These are phyloP conservation scores for Sanghuangporus sanghuang DNA, from an alignment of 1,284 basidiomycete genomes.

Conservation along the genomic window DNA sequence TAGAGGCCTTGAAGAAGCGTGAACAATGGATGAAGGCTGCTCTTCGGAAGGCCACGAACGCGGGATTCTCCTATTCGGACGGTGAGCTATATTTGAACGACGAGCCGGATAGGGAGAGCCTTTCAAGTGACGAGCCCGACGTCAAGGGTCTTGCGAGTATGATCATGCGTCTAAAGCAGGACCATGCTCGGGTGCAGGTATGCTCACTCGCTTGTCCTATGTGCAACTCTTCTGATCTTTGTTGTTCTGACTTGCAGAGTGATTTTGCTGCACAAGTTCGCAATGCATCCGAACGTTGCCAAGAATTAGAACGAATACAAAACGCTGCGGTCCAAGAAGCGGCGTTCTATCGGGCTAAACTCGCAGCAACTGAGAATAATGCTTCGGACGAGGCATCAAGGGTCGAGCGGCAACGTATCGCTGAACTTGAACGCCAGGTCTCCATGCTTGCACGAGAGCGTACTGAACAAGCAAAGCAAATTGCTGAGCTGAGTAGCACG, in stretches of 20 bases:
- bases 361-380: constrained; percentile 78
- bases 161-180: constrained; percentile 82
- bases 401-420: constrained; percentile 77
- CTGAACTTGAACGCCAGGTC: constrained; percentile 79
- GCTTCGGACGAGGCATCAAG: constrained; percentile 62
- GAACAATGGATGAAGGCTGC: constrained; percentile 87
- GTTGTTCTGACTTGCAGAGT: constrained; percentile 39
- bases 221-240: constrained; percentile 1
- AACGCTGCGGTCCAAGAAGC: constrained; percentile 88
- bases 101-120: constrained; percentile 30
- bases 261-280: constrained; percentile 72
- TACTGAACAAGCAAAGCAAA: constrained; percentile 60
- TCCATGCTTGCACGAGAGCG: constrained; percentile 64
- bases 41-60: constrained; percentile 69
- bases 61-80: constrained; percentile 77
- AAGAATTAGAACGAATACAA: constrained; percentile 78
- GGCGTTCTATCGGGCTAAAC: constrained; percentile 93
- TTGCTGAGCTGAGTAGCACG: constrained; percentile 70
- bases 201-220: constrained; percentile 25
- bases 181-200: constrained; percentile 86
- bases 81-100: constrained; percentile 39
- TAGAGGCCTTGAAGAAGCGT: constrained; percentile 73
- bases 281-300: constrained; percentile 70
- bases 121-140: constrained; percentile 31
- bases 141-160: constrained; percentile 60